Evolutionary conservation across 2,329 filamentous ascomycete species (phyloP).

Genomic region (Metarhizium album): DNA sequence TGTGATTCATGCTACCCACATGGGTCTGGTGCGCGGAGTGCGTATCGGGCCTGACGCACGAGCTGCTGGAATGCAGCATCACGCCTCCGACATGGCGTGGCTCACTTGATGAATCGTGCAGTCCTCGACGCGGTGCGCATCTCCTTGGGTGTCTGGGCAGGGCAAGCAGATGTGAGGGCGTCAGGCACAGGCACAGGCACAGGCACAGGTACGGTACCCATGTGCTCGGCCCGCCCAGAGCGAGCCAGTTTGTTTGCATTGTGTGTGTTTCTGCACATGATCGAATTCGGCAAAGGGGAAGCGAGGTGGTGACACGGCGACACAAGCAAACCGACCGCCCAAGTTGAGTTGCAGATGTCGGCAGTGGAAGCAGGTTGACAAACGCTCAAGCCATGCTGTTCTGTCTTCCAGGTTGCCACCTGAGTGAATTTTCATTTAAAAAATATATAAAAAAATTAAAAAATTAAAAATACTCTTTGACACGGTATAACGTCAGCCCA

Average conservation of each 20-base stretch:
- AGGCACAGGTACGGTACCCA: too few relatives aligned
- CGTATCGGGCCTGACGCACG: not conserved
- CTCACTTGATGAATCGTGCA: not conserved
- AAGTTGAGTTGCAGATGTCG: too few relatives aligned
- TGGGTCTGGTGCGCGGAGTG: not conserved
- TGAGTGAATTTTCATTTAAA: too few relatives aligned
- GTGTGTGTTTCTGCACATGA: not conserved
- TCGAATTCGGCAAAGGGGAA: not conserved
- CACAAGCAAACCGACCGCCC: too few relatives aligned
- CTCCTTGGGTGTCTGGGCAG: not conserved
- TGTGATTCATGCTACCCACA: not conserved
- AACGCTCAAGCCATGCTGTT: not conserved
- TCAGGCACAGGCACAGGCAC: too few relatives aligned
- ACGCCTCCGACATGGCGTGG: not conserved
- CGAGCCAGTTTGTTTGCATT: conserved; percentile 1
- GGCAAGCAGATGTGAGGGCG: not conserved
- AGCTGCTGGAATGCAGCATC: not conserved
- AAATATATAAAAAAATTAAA: too few relatives aligned
- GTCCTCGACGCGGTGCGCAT: not conserved
- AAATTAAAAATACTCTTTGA: too few relatives aligned
- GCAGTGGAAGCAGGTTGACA: not conserved
- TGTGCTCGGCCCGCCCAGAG: not conserved
- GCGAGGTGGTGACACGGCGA: too few relatives aligned
- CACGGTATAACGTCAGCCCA: not conserved
- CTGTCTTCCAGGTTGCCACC: too few relatives aligned